A percentile compares a stretch with the other conserved stretches of the same genome.
Evolutionary conservation across 768 basidiomycete species (phyloP).

Genomic region (Amanita fuliginea): DNA sequence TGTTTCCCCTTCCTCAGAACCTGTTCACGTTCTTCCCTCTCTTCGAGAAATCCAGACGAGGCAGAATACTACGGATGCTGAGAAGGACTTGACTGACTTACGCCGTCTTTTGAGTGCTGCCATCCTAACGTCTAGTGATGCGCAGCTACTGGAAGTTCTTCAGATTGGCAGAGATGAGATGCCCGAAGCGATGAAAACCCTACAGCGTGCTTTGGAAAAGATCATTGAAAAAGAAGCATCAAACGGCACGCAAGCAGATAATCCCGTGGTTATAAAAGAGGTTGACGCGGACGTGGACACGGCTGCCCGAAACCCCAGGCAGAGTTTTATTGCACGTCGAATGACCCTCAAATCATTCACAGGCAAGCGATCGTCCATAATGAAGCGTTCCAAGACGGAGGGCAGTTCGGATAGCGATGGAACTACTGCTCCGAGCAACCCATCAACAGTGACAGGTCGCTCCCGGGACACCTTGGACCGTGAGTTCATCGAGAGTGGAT

Average conservation of each 20-base stretch:
- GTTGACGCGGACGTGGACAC: background rate
- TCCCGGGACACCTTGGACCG: slow-evolving; percentile 45
- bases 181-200: slow-evolving; percentile 73
- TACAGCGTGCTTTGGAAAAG: slow-evolving; percentile 53
- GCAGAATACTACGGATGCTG: slow-evolving; percentile 31
- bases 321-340: background rate
- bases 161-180: slow-evolving; percentile 58
- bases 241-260: background rate
- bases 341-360: slow-evolving; percentile 1
- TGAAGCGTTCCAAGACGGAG: slow-evolving; percentile 6
- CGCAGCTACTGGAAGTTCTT: slow-evolving; percentile 49
- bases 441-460: background rate
- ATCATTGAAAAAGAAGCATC: background rate
- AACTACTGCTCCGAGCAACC: background rate
- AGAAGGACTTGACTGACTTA: slow-evolving; percentile 43
- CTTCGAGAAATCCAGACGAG: slow-evolving; percentile 14
- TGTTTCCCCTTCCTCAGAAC: background rate
- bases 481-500: slow-evolving; percentile 62
- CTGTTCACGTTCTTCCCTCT: slow-evolving; percentile 12
- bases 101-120: slow-evolving; percentile 48
- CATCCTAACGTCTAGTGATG: slow-evolving; percentile 47
- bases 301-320: background rate
- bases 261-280: background rate
- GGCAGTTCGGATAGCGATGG: background rate
- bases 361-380: background rate